Evolutionary conservation across 768 basidiomycete genomes (phyloP).

Genomic region (Dacryopinax primogenitus): DNA sequence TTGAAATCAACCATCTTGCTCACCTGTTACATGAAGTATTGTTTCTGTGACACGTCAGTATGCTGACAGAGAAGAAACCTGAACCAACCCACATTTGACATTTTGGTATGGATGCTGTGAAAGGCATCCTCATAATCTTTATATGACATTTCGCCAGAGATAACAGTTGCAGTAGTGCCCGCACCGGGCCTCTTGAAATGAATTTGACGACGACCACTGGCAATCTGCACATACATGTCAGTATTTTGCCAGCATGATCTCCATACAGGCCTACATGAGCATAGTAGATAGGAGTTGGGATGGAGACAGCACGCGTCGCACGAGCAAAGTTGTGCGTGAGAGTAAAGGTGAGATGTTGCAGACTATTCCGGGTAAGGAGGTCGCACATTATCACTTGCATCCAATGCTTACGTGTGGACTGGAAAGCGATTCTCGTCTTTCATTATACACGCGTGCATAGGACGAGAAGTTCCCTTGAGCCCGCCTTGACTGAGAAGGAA

Average conservation of each 20-base stretch:
- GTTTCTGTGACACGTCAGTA: background rate
- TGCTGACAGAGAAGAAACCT: background rate
- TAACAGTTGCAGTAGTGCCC: background rate
- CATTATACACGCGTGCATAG: conserved; percentile 3
- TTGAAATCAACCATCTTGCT: background rate
- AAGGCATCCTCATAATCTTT: background rate
- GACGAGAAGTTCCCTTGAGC: background rate
- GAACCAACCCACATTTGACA: background rate
- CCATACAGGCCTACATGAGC: background rate
- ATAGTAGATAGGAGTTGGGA: conserved; percentile 53
- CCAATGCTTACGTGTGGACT: background rate
- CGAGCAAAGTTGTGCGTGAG: conserved; percentile 44
- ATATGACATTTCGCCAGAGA: background rate
- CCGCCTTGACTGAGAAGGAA: conserved; percentile 6
- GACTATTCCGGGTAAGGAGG: conserved; percentile 21
- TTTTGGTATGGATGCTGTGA: background rate
- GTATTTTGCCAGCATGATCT: background rate
- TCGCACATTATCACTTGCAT: background rate
- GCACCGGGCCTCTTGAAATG: background rate
- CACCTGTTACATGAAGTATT: background rate
- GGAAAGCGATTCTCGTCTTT: background rate
- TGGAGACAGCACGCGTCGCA: conserved; percentile 45
- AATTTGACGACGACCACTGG: background rate
- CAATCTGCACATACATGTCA: background rate
- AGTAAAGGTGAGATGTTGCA: conserved; percentile 38